Base-by-base conservation (phyloP, 2,329 filamentous ascomycete species). In the Dactylellina haptotyla region DNA sequence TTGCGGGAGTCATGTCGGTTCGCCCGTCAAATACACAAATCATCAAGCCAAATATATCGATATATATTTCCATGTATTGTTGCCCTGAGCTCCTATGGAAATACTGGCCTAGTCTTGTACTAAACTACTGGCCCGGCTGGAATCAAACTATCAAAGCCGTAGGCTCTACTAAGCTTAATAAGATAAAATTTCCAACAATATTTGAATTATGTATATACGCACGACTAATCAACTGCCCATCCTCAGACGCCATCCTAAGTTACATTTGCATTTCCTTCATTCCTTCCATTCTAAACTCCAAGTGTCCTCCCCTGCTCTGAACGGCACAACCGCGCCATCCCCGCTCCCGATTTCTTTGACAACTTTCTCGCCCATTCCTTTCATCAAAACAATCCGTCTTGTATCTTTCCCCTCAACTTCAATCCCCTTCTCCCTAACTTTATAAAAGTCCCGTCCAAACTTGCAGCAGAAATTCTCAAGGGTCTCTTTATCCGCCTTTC, bases 271-370 rank as follows among this genome's bases (percentile, higher is more conserved):
- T 16, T 30, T 74, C 14, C 5, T 12, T 20, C 26, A 73, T 2
- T 73, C 69, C 75, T 80, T 79, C 83, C 83, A 85, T 69, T 81
- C 79, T 10, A 86, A 82, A 61, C 82, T 82, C 87, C 86, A 88
- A 0, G 84, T 88, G 78, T 83, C 80, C 82, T 89, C 85, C 1
- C 87, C 87, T 76, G 85, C 84, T 65, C 87, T 82, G 79, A 89
- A 91, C 8, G 88, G 87, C 75, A 90, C 87, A 43, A 91, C 86
- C 10, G 88, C 81, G 37, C 84, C 85, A 10, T 84, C 82, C 25
- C 83, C 86, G 78, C 81, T 83, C 63, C 77, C 77, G 63, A 90
- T 78, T 39, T 85, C 82, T 66, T 86, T 83, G 26, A 82, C 80
- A 37, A 90, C 85, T 72, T 81, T 84, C 77, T 84, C 85, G n/a